Percentiles rank a stretch among this genome's conserved stretches.
phyloP scores from a whole-genome alignment of 2,329 filamentous ascomycete species.

The Fusarium odoratissimum region DNA sequence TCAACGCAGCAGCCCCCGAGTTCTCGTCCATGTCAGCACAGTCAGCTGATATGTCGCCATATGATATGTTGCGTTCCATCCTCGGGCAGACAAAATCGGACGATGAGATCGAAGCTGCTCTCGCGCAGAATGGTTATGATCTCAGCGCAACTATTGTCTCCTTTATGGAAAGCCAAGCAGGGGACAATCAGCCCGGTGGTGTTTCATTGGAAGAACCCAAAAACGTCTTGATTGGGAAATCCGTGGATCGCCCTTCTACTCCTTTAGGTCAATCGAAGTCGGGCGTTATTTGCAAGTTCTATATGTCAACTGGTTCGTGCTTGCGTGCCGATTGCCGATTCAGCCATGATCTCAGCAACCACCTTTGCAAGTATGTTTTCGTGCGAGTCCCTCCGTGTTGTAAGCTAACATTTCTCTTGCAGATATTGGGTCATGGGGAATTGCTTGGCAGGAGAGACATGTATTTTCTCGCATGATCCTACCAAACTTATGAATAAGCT shows the following conservation, averaged over 20 bases:
- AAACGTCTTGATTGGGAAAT: slow-evolving; percentile 87
- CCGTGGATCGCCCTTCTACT: slow-evolving; percentile 83
- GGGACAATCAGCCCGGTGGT: slow-evolving; percentile 47
- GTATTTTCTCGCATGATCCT: slow-evolving; percentile 97
- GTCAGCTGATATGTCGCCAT: slow-evolving; percentile 93
- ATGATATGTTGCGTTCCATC: slow-evolving; percentile 97
- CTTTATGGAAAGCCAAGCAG: slow-evolving; percentile 78
- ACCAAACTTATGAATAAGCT: slow-evolving; percentile 86
- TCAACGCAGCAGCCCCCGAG: slow-evolving; percentile 85
- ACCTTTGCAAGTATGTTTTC: slow-evolving; percentile 91
- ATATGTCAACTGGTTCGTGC: slow-evolving; percentile 94
- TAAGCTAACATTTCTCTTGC: slow-evolving; percentile 12
- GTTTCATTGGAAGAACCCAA: slow-evolving; percentile 65
- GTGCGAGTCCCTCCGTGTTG: background rate
- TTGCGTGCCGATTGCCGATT: slow-evolving; percentile 96
- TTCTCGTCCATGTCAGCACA: slow-evolving; percentile 70
- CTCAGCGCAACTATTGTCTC: slow-evolving; percentile 90
- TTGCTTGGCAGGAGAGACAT: slow-evolving; percentile 91
- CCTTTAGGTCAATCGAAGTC: slow-evolving; percentile 82
- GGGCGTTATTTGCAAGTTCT: slow-evolving; percentile 96
- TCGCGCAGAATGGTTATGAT: slow-evolving; percentile 91
- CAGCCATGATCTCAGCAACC: slow-evolving; percentile 94
- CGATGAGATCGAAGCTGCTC: slow-evolving; percentile 92
- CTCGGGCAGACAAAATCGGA: slow-evolving; percentile 89
- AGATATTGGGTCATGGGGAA: slow-evolving; percentile 98